Evolutionary conservation across 495 filamentous ascomycete genomes (phyloP), one percentile per base, ranked within the genome.

Genomic region (Penicillium samsonianum): DNA sequence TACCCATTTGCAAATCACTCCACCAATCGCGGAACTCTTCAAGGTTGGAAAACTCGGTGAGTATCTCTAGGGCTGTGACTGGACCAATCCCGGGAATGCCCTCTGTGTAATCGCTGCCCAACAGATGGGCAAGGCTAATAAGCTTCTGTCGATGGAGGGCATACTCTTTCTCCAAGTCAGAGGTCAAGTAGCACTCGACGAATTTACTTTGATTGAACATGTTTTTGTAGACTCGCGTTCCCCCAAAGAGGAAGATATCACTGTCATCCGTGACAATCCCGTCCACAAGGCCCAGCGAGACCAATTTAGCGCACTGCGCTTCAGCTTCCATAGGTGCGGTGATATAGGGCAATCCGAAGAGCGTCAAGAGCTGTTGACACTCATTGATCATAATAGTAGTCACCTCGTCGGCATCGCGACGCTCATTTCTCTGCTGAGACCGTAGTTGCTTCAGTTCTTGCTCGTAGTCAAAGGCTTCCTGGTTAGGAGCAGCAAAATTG

Each of bases 311-410:
- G 67, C 94, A 98, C 66, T 98, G 94, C 10, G 94, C 94, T 80
- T 98, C 94, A 8, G 94, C 94, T 82, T 98, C 94, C 94, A 97
- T 96, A 2, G 94, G 94, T 0, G 94, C 94, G 0, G 93, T 98
- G 64, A 98, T 88, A 69, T 97, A 98, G 0, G 94, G 94, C 22
- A 98, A 80, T 16, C 94, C 94, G 69, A 98, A 98, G 38, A 96
- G 86, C 17, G 80, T 80, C 45, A 98, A 84, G 1, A 98, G 79
- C 58, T 94, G 88, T 72, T 98, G 94, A 65, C 92, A 96, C 72
- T 98, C 94, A 2, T 86, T 85, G 41, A 97, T 84, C 94, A 98
- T 98, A 60, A 91, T 84, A 30, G 92, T 87, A 0, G 91, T 91
- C 16, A 98, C 92, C 68, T 98, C 94, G 55, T 98, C 94, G 2